These are phyloP conservation scores for Nelumbo lutea DNA, from an alignment of 164 flowering plant species.

Conservation along the genomic window DNA sequence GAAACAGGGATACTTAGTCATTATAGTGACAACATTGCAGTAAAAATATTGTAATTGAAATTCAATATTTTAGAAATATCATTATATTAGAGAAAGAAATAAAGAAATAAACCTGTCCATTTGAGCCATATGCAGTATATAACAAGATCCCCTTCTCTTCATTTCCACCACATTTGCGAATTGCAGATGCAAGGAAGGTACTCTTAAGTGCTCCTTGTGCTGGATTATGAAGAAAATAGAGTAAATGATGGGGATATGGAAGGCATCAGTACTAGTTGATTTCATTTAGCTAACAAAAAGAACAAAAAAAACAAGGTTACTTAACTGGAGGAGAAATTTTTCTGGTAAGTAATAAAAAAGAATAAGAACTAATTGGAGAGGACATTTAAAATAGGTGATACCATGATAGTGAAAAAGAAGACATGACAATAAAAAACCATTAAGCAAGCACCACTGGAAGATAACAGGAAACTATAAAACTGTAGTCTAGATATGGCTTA, in stretches of 20 bases:
- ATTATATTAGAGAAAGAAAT: neutral
- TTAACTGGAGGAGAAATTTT: neutral
- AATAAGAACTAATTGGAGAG: too few relatives aligned
- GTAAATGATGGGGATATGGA: neutral
- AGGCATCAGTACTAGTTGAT: neutral
- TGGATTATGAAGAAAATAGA: slow-evolving; percentile 28
- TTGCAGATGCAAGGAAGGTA: slow-evolving; percentile 80
- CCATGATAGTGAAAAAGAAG: neutral
- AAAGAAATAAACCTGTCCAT: slow-evolving; percentile 58
- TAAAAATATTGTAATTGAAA: too few relatives aligned
- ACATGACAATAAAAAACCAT: neutral
- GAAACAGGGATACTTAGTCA: too few relatives aligned
- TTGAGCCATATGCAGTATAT: slow-evolving; percentile 88
- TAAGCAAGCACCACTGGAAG: too few relatives aligned
- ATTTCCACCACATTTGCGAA: slow-evolving; percentile 89
- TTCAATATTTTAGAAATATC: too few relatives aligned
- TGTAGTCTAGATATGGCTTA: too few relatives aligned
- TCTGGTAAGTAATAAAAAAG: neutral
- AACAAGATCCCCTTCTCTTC: slow-evolving; percentile 75
- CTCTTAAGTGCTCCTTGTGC: slow-evolving; percentile 73
- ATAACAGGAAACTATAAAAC: too few relatives aligned
- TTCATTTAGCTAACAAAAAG: neutral
- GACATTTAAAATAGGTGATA: neutral
- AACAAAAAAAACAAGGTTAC: neutral
- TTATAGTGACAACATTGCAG: too few relatives aligned